Conservation (phyloP, 83 land plant genomes). For the Picea abies region DNA sequence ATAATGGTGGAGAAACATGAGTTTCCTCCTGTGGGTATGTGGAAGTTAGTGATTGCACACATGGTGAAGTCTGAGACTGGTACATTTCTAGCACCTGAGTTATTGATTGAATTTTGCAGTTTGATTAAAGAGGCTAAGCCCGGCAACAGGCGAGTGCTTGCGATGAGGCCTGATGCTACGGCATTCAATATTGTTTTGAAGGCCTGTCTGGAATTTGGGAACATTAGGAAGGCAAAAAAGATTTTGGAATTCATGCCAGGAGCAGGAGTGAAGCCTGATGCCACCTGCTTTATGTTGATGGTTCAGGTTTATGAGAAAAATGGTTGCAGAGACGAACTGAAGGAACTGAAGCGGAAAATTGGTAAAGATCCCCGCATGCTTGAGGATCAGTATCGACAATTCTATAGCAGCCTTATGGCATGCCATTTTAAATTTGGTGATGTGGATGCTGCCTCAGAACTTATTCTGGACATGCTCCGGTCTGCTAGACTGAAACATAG, state of each 20-base stretch:
- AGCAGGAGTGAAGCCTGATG: conserved; percentile 47
- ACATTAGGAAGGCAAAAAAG: conserved; percentile 43
- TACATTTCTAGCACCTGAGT: conserved; percentile 41
- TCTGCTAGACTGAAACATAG: background rate
- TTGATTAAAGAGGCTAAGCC: conserved; percentile 4
- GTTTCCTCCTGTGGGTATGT: conserved; percentile 27
- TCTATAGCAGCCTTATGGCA: conserved; percentile 49
- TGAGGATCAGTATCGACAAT: conserved; percentile 32
- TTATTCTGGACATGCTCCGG: conserved; percentile 27
- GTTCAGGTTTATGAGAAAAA: conserved; percentile 44
- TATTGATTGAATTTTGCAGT: conserved; percentile 52
- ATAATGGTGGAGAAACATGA: conserved; percentile 27
- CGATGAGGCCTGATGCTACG: conserved; percentile 26
- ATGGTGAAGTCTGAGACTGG: conserved; percentile 61
- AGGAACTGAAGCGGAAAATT: conserved; percentile 34
- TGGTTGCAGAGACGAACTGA: conserved; percentile 51
- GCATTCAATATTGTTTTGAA: conserved; percentile 53
- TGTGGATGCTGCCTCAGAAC: conserved; percentile 50
- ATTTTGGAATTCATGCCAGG: conserved; percentile 47
- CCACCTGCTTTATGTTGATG: conserved; percentile 35
- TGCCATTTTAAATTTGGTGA: conserved; percentile 56
- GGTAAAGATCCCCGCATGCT: conserved; percentile 26
- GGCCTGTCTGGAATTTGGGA: conserved; percentile 40
- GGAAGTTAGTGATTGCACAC: conserved; percentile 38
- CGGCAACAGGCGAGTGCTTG: background rate